Evolutionary conservation across 441 rosid genomes (phyloP).

Genomic region (Gossypium aridum): DNA sequence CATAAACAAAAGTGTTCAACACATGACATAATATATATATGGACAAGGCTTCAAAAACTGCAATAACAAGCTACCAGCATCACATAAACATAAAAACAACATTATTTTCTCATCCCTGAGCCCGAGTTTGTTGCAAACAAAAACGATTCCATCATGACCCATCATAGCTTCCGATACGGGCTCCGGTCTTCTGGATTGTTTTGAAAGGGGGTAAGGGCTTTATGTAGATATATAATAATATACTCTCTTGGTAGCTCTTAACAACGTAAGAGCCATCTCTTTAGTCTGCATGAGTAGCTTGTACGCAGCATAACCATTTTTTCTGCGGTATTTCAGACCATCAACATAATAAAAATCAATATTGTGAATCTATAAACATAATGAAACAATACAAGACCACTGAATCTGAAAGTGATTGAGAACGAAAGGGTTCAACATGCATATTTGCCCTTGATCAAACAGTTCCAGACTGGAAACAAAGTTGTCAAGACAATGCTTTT

Average conservation of each 20-base stretch:
- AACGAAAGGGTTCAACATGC: not conserved
- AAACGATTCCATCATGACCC: constrained; percentile 28
- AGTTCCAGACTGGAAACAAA: not conserved
- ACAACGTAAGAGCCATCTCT: not conserved
- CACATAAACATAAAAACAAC: constrained; percentile 5
- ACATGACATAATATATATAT: not conserved
- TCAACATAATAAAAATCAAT: not conserved
- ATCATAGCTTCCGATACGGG: constrained; percentile 35
- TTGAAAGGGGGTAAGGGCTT: constrained; percentile 1
- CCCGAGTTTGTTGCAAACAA: constrained; percentile 2
- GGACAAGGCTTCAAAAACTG: not conserved
- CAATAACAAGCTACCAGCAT: constrained; percentile 3
- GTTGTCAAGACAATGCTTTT: not conserved
- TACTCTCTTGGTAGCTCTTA: not conserved
- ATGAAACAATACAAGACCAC: not conserved
- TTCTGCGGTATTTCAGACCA: constrained; percentile 31
- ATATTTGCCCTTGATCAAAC: not conserved
- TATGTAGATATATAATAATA: constrained; percentile 9
- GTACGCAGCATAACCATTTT: constrained; percentile 69
- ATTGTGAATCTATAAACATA: not conserved
- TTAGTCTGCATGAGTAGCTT: constrained; percentile 11
- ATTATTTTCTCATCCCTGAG: constrained; percentile 18
- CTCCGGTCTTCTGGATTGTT: constrained; percentile 31
- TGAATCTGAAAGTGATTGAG: not conserved
- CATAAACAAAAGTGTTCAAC: not conserved